These are phyloP conservation scores for Salix arbutifolia DNA, from an alignment of 345 rosid genomes.

Conservation along the genomic window DNA sequence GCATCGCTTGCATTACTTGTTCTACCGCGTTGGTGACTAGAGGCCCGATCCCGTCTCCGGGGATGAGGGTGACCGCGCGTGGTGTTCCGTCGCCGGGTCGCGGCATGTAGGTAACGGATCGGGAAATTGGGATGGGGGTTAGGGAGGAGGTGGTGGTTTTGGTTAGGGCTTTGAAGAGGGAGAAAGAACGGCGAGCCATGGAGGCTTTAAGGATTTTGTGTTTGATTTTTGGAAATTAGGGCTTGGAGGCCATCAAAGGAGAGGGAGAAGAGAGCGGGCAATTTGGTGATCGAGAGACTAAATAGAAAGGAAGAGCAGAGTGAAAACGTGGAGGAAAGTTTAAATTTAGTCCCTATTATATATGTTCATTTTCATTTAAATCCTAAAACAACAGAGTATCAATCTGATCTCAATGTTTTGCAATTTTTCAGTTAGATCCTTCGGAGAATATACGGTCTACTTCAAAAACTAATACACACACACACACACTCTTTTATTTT, in stretches of 20 bases:
- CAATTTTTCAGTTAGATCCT: background rate
- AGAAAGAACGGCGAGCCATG: background rate
- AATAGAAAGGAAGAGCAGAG: background rate
- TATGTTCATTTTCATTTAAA: background rate
- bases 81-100: constrained; percentile 95
- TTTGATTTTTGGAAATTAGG: background rate
- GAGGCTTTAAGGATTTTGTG: background rate
- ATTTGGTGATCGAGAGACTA: background rate
- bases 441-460: background rate
- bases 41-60: constrained; percentile 94
- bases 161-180: background rate
- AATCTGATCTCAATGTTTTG: background rate
- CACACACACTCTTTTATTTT: too few species aligned
- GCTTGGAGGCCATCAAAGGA: background rate
- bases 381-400: background rate
- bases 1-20: constrained; percentile 90
- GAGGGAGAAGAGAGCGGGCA: background rate
- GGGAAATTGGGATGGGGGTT: constrained; percentile 6
- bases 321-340: background rate
- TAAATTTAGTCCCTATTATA: background rate
- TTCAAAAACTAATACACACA: too few species aligned
- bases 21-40: constrained; percentile 83
- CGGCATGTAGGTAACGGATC: constrained; percentile 98
- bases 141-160: background rate
- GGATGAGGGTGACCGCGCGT: constrained; percentile 71